A percentile compares a stretch with the other conserved stretches of the same genome.
Evolutionary conservation across 2,329 filamentous ascomycete species (phyloP).

Genomic region (Scedosporium dehoogii): DNA sequence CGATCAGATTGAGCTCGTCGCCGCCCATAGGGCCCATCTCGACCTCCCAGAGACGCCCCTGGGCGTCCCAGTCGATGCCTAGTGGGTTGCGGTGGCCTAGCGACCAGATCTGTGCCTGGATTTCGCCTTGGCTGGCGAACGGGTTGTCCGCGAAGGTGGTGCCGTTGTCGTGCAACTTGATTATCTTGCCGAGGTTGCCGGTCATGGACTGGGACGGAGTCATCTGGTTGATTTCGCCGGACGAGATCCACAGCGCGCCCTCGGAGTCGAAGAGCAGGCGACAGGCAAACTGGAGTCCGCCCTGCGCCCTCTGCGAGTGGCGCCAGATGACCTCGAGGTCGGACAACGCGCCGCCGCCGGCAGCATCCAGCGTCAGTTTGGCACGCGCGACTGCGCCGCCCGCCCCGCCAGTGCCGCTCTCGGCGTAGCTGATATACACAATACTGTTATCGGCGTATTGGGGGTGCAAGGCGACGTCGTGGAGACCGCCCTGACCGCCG

Average conservation of each 20-base stretch:
- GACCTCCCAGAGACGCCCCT: conserved; percentile 24
- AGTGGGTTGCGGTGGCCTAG: conserved; percentile 23
- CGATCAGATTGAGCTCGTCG: conserved; percentile 25
- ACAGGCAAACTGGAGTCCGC: conserved; percentile 20
- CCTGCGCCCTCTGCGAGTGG: conserved; percentile 18
- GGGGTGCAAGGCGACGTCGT: conserved; percentile 23
- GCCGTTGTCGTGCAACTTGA: conserved; percentile 22
- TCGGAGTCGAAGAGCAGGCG: conserved; percentile 21
- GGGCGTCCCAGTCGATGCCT: conserved; percentile 22
- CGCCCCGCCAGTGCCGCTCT: conserved; percentile 15
- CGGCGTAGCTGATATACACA: conserved; percentile 23
- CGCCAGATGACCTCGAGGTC: conserved; percentile 22
- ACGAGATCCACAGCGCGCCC: conserved; percentile 21
- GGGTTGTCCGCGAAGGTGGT: conserved; percentile 21
- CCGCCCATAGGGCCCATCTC: conserved; percentile 25
- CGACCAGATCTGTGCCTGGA: conserved; percentile 21
- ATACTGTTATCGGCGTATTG: conserved; percentile 20
- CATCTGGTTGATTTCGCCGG: conserved; percentile 23
- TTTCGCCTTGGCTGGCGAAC: conserved; percentile 18
- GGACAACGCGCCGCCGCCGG: conserved; percentile 19
- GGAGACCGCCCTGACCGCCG: conserved; percentile 22
- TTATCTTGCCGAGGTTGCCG: conserved; percentile 24
- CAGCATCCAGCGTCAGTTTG: conserved; percentile 19
- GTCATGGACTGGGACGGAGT: conserved; percentile 20
- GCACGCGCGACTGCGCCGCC: conserved; percentile 21